Evolutionary conservation across 1,139 yeast genomes (phyloP).

Genomic region (Suhomyces maxii): DNA sequence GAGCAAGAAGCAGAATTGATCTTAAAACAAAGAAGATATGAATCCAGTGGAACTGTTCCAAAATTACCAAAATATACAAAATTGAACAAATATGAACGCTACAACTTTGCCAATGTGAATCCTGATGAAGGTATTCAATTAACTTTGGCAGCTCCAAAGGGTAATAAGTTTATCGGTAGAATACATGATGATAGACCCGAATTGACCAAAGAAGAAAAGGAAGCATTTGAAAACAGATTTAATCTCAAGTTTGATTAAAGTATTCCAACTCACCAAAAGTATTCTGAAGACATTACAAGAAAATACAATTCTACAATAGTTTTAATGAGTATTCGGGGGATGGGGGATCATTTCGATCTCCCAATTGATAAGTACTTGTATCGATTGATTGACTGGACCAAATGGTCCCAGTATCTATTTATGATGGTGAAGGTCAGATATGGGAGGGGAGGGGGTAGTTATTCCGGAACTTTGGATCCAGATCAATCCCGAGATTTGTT

Average conservation of each 20-base stretch:
- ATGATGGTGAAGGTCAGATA: no score
- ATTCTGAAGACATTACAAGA: no score
- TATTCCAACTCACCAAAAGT: neutral
- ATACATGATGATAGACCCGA: neutral
- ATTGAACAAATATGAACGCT: slow-evolving; percentile 7
- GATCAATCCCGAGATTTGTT: no score
- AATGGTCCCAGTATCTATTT: no score
- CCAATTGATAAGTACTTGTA: no score
- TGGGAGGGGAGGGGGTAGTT: no score
- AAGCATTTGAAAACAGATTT: slow-evolving; percentile 2
- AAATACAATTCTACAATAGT: no score
- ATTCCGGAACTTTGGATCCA: no score
- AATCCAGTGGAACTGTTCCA: neutral
- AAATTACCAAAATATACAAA: slow-evolving; percentile 10
- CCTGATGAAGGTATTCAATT: slow-evolving; percentile 1
- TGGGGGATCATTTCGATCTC: no score
- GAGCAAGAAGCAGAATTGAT: slow-evolving; percentile 13
- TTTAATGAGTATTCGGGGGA: no score
- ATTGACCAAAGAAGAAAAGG: neutral
- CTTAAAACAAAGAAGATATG: slow-evolving; percentile 14
- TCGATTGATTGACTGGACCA: no score
- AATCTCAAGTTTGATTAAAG: neutral
- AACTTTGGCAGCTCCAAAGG: slow-evolving; percentile 1
- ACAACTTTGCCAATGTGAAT: neutral
- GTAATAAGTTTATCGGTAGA: neutral